These are phyloP conservation scores for Calendula officinalis DNA, from an alignment of 129 eudicot species.

Conservation along the genomic window DNA sequence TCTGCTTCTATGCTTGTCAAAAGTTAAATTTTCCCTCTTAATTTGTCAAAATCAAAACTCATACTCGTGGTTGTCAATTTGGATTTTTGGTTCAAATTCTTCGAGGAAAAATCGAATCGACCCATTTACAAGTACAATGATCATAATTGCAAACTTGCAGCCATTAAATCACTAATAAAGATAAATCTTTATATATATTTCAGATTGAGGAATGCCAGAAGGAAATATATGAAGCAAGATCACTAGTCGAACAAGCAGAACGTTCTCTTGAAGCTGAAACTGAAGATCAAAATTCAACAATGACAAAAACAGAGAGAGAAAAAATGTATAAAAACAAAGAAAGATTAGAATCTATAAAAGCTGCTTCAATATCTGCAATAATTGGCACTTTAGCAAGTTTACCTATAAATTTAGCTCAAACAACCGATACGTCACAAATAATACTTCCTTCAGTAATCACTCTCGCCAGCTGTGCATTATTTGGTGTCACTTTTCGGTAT, in stretches of 20 bases:
- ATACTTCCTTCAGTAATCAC: conserved; percentile 68
- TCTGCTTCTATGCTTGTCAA: no score
- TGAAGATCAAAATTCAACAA: conserved; percentile 19
- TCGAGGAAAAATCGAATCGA: no score
- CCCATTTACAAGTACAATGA: no score
- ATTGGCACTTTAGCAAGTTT: conserved; percentile 73
- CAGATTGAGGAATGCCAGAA: conserved; percentile 95
- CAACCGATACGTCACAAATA: conserved; percentile 44
- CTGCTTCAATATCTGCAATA: conserved; percentile 70
- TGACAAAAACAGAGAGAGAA: conserved; percentile 37
- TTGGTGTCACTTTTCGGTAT: conserved; percentile 93
- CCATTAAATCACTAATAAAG: no score
- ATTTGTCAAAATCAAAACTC: no score
- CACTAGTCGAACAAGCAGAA: conserved; percentile 83
- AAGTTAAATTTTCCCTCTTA: no score
- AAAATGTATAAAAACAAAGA: conserved; percentile 54
- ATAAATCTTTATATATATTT: no score
- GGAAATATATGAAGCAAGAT: conserved; percentile 76
- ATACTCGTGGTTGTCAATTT: no score
- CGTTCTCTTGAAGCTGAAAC: conserved; percentile 40
- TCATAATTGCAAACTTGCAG: no score
- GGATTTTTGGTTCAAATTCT: no score
- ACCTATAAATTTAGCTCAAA: conserved; percentile 62
- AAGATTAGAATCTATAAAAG: conserved; percentile 81
- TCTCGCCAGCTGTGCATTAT: conserved; percentile 80